phyloP scores from a whole-genome alignment of 139 green algal genomes.

The Micromonas commoda region DNA sequence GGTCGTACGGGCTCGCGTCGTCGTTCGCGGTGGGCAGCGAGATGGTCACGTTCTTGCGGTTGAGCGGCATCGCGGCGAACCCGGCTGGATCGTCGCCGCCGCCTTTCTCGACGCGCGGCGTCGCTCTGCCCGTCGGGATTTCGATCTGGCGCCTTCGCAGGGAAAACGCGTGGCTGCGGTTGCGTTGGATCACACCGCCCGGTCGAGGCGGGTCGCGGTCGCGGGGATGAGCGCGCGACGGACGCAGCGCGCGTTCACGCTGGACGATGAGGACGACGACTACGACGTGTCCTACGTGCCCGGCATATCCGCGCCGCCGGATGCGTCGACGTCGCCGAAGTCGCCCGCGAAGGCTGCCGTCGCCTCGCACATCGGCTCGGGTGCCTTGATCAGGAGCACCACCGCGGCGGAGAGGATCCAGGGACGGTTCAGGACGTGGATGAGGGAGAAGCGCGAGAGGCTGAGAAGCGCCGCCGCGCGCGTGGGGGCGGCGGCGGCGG shows the following conservation, averaged over 20 bases:
- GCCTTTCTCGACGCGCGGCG: neutral
- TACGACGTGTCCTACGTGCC: too few species aligned
- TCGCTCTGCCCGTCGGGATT: neutral
- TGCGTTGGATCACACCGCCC: too few species aligned
- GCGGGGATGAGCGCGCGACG: too few species aligned
- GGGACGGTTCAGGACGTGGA: neutral
- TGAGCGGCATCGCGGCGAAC: neutral
- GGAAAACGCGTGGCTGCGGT: neutral
- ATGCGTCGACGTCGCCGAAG: too few species aligned
- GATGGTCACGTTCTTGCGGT: neutral
- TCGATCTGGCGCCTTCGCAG: neutral
- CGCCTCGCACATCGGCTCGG: neutral
- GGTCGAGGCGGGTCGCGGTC: too few species aligned
- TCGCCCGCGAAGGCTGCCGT: too few species aligned
- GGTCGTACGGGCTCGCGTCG: neutral
- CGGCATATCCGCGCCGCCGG: too few species aligned
- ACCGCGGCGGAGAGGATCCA: neutral
- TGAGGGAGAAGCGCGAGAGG: neutral
- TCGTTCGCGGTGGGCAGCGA: neutral
- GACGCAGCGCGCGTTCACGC: too few species aligned
- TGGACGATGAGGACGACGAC: too few species aligned
- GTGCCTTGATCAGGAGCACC: neutral
- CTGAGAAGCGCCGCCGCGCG: neutral
- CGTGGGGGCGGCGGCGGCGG: neutral
- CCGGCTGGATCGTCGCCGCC: too few species aligned